phyloP scores from a whole-genome alignment of 345 rosid species.

The Theobroma cacao region DNA sequence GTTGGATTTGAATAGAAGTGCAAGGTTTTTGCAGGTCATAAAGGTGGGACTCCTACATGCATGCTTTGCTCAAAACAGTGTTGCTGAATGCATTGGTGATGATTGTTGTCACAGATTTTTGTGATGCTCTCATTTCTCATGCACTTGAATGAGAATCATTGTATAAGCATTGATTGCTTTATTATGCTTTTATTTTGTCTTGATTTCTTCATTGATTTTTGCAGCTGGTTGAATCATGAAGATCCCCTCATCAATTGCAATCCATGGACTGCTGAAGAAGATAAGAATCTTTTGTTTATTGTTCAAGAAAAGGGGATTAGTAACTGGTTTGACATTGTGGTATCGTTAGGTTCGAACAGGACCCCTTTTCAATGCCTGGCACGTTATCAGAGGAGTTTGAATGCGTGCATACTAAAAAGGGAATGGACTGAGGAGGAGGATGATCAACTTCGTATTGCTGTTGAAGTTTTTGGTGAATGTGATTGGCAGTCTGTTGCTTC shows the following conservation, averaged over 20 bases:
- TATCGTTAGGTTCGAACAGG: slow-evolving; percentile 64
- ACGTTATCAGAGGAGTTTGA: slow-evolving; percentile 83
- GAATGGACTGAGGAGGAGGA: slow-evolving; percentile 92
- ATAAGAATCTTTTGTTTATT: slow-evolving; percentile 51
- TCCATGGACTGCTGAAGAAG: slow-evolving; percentile 70
- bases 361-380: slow-evolving; percentile 87
- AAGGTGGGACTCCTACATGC: slow-evolving; percentile 21
- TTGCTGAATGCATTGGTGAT: slow-evolving; percentile 20
- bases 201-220: slow-evolving; percentile 14
- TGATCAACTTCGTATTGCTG: slow-evolving; percentile 72
- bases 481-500: slow-evolving; percentile 92
- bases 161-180: slow-evolving; percentile 2
- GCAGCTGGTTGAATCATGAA: slow-evolving; percentile 86
- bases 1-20: slow-evolving; percentile 29
- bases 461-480: slow-evolving; percentile 61
- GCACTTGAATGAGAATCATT: neutral
- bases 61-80: slow-evolving; percentile 20
- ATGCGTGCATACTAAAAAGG: slow-evolving; percentile 57
- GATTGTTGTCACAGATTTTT: slow-evolving; percentile 23
- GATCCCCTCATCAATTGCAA: slow-evolving; percentile 69
- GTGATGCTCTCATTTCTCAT: slow-evolving; percentile 11
- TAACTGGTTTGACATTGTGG: slow-evolving; percentile 73
- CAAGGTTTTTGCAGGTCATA: slow-evolving; percentile 22
- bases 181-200: slow-evolving; percentile 11
- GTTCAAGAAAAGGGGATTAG: slow-evolving; percentile 58